phyloP scores from a whole-genome alignment of 305 asterid species.

The Ilex paraguariensis region DNA sequence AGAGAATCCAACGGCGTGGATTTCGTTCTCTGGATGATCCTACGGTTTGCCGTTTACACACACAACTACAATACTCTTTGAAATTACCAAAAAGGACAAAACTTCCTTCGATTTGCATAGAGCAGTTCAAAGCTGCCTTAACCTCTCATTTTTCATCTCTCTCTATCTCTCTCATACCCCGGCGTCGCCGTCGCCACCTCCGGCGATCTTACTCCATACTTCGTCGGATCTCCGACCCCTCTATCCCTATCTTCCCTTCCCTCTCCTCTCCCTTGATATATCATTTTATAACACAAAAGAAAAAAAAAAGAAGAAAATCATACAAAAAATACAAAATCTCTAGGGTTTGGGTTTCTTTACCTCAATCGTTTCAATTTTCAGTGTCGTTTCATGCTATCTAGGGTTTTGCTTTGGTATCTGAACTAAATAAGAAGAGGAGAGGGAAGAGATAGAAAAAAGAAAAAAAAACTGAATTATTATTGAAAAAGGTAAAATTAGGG shows the following conservation, averaged over 20 bases:
- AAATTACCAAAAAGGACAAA: too few relatives aligned
- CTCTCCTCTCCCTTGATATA: slow-evolving; percentile 69
- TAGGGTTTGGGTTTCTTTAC: slow-evolving; percentile 10
- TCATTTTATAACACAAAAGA: slow-evolving; percentile 5
- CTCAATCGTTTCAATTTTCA: background rate
- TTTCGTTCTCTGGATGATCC: slow-evolving; percentile 15
- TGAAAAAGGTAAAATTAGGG: slow-evolving; percentile 22
- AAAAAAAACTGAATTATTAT: slow-evolving; percentile 14
- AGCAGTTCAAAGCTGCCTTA: slow-evolving; percentile 36
- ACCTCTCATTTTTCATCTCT: slow-evolving; percentile 3
- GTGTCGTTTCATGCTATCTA: background rate
- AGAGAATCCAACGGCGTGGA: slow-evolving; percentile 28
- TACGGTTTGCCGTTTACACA: slow-evolving; percentile 25
- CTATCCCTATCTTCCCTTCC: slow-evolving; percentile 49
- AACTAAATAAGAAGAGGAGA: slow-evolving; percentile 82
- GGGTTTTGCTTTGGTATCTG: background rate
- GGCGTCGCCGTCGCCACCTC: slow-evolving; percentile 46
- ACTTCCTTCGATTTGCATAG: slow-evolving; percentile 11
- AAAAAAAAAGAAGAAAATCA: slow-evolving; percentile 19
- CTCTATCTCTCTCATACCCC: slow-evolving; percentile 4
- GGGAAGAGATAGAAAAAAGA: slow-evolving; percentile 39
- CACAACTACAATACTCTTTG: background rate
- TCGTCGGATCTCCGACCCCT: slow-evolving; percentile 26
- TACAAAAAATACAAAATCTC: slow-evolving; percentile 14
- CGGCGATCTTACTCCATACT: slow-evolving; percentile 39